phyloP scores from a whole-genome alignment of 2,329 filamentous ascomycete species.

The Neonectria ditissima region DNA sequence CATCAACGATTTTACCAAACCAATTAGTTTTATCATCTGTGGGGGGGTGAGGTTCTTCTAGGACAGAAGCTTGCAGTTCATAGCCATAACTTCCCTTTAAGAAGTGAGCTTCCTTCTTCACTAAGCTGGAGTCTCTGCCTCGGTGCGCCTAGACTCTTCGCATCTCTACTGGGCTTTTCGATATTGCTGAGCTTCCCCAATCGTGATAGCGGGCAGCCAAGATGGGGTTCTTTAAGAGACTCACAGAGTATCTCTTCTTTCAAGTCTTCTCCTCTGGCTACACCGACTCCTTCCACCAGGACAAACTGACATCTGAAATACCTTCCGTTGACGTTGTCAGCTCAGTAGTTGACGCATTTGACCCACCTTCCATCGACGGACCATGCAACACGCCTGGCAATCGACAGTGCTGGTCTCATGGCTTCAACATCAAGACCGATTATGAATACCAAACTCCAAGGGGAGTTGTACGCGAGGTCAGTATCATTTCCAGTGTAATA shows the following conservation, averaged over 20 bases:
- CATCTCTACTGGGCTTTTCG: no score
- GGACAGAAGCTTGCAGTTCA: neutral
- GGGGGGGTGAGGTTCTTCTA: neutral
- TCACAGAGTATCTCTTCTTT: constrained; percentile 5
- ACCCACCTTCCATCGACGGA: neutral
- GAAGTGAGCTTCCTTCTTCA: neutral
- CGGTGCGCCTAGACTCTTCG: no score
- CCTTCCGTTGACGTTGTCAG: neutral
- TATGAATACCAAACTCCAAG: constrained; percentile 4
- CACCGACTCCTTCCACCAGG: neutral
- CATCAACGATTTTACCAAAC: neutral
- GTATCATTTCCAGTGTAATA: neutral
- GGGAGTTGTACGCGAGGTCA: constrained; percentile 1
- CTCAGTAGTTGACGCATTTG: neutral
- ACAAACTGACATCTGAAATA: neutral
- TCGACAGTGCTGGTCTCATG: neutral
- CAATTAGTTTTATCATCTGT: neutral
- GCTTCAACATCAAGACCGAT: constrained; percentile 10
- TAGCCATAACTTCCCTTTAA: neutral
- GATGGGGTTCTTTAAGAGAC: constrained; percentile 15
- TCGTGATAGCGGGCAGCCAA: neutral
- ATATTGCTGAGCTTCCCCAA: neutral
- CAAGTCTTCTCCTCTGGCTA: neutral
- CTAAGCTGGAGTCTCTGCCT: neutral
- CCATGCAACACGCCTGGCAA: constrained; percentile 1